Base-by-base conservation (phyloP, 2,329 filamentous ascomycete genomes). In the Thelonectria olida region DNA sequence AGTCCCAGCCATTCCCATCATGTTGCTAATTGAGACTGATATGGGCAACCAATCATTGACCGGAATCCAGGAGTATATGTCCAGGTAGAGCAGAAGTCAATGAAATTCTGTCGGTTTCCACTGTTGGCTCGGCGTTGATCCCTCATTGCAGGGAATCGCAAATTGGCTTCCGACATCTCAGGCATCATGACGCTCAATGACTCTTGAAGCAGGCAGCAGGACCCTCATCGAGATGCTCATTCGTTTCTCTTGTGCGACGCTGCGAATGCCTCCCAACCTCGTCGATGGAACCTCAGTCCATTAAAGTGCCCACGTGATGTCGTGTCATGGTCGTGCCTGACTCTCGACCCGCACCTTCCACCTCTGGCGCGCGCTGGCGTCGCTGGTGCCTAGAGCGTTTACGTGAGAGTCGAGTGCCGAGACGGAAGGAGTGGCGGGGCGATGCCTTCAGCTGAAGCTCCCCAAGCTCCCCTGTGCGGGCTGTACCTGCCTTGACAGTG, bases 311-410 rank as follows among this genome's bases (percentile, higher is more conserved):
- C 70, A 74, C 70, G 67, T 75, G 73, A 75, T 50, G 27, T 55
- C 70, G 73, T 65, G 72, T 41, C 19, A 54, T 23, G 52, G 41
- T 72, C 70, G 72, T 64, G 67, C 58, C 57, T 45, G 51, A 49
- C 19, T 3, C 28, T 10, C 7, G 17, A 61, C 58, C 56, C 27
- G 49, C 59, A 22, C 5, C 27, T 7, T 3, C 13, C 39, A 41
- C 17, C 45, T 59, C 27, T 63, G 60, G 62, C 63, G 58, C 59
- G 66, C 51, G 56, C 62, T 70, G 72, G 63, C 73, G 71, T 69
- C 56, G 61, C 62, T 73, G 72, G 61, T 74, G 72, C 72, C 68
- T 71, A 41, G 28, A 67, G 65, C 31, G 62, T 64, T 63, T 49
- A 52, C 54, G 28, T 27, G 15, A 41, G 28, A n/a, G 34, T 48